These are phyloP conservation scores for Pseudogymnoascus sp. DNA, from an alignment of 2,329 filamentous ascomycete genomes.

Conservation along the genomic window DNA sequence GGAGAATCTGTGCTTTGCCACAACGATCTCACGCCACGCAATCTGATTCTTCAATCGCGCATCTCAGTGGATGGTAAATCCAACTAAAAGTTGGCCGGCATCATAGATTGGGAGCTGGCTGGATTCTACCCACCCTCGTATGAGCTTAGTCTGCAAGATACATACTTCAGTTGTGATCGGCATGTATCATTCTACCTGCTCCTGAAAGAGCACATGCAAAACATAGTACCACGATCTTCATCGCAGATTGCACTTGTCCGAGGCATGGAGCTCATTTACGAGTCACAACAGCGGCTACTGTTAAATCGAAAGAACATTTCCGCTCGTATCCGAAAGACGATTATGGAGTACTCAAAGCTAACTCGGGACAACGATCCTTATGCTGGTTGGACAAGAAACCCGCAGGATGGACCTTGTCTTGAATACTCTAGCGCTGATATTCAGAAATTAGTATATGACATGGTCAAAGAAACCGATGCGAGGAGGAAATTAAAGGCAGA, in stretches of 20 bases:
- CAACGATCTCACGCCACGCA: conserved; percentile 21
- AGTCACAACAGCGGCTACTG: conserved; percentile 16
- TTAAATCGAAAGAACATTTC: conserved; percentile 16
- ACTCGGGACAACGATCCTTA: conserved; percentile 9
- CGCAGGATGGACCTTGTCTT: conserved; percentile 12
- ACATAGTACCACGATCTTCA: conserved; percentile 11
- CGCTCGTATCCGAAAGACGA: conserved; percentile 18
- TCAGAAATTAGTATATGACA: conserved; percentile 14
- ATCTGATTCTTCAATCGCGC: conserved; percentile 16
- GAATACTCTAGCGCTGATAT: conserved; percentile 13
- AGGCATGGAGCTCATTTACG: conserved; percentile 18
- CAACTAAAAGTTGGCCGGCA: conserved; percentile 18
- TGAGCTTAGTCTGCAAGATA: conserved; percentile 21
- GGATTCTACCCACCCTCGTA: conserved; percentile 22
- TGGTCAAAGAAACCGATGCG: conserved; percentile 13
- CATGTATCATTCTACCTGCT: conserved; percentile 18
- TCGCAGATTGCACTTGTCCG: conserved; percentile 18
- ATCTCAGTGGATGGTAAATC: conserved; percentile 13
- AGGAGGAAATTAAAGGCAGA: conserved; percentile 7
- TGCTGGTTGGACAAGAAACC: conserved; percentile 15
- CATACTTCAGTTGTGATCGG: conserved; percentile 17
- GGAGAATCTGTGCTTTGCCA: conserved; percentile 22
- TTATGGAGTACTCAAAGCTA: conserved; percentile 13
- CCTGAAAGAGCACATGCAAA: not conserved
- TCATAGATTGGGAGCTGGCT: conserved; percentile 22